Conservation (phyloP, 352 stramenopile genomes). For the Pythium folliculosum region DNA sequence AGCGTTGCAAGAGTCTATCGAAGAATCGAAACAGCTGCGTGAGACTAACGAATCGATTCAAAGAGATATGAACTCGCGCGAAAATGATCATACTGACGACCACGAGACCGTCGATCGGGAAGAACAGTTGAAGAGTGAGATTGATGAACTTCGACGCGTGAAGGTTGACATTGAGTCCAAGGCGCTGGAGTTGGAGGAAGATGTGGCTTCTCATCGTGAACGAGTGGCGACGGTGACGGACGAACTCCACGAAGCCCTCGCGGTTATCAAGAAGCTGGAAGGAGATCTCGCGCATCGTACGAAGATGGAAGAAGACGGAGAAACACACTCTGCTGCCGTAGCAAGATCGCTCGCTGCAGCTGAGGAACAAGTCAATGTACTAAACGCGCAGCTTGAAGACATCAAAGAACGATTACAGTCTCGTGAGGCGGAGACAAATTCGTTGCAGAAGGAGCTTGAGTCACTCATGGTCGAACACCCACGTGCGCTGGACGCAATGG, state of each 20-base stretch:
- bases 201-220: constrained; percentile 31
- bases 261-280: constrained; percentile 24
- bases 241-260: constrained; percentile 9
- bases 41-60: neutral
- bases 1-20: constrained; percentile 5
- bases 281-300: constrained; percentile 18
- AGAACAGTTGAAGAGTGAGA: neutral
- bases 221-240: neutral
- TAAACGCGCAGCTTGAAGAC: constrained; percentile 9
- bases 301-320: constrained; percentile 29
- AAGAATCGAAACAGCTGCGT: neutral
- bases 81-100: neutral
- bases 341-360: constrained; percentile 24
- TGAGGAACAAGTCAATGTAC: constrained; percentile 24
- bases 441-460: neutral
- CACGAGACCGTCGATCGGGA: neutral
- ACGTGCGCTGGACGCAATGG: neutral
- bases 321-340: constrained; percentile 15
- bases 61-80: neutral
- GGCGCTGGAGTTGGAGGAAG: constrained; percentile 33
- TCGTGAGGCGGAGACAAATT: neutral
- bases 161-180: constrained; percentile 1
- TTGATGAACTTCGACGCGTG: constrained; percentile 2
- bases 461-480: neutral
- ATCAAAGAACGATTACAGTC: neutral